Evolutionary conservation across 2,329 filamentous ascomycete species (phyloP).

Genomic region (Phyllosticta citriasiana): DNA sequence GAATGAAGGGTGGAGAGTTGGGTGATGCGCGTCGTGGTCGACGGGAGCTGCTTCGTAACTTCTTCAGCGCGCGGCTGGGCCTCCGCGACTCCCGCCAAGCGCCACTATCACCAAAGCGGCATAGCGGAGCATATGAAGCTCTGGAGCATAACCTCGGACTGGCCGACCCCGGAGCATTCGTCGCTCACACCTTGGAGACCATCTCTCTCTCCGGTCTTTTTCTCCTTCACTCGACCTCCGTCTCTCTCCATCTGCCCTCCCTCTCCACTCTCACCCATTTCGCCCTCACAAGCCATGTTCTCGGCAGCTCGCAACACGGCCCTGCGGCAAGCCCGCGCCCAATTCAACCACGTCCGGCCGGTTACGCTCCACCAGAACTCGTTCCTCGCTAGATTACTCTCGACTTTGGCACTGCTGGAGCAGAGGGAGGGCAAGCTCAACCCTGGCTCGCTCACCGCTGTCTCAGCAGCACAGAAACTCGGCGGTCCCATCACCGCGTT

Average conservation of each 20-base stretch:
- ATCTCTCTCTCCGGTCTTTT: neutral
- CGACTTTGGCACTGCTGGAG: conserved; percentile 84
- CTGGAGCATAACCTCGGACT: conserved; percentile 9
- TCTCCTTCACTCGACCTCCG: neutral
- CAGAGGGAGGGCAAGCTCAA: conserved; percentile 85
- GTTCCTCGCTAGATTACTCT: conserved; percentile 60
- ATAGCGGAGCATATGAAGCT: conserved; percentile 7
- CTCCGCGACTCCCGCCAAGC: conserved; percentile 5
- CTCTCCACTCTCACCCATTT: conserved; percentile 1
- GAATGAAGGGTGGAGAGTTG: conserved; percentile 2
- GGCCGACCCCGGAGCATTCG: conserved; percentile 9
- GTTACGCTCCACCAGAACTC: conserved; percentile 36
- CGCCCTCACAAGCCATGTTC: conserved; percentile 20
- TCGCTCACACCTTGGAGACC: neutral
- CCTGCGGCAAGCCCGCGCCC: conserved; percentile 31
- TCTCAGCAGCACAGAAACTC: conserved; percentile 77
- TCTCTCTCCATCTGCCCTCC: neutral
- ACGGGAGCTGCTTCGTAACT: conserved; percentile 8
- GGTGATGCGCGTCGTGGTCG: conserved; percentile 10
- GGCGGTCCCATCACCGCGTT: conserved; percentile 81
- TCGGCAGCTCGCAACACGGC: conserved; percentile 25
- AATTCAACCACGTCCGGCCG: conserved; percentile 31
- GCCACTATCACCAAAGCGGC: neutral
- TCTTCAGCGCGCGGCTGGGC: conserved; percentile 10
- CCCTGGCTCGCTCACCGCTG: conserved; percentile 67